Conservation (phyloP, 257 asterid species). For the Solanum stenotomum region DNA sequence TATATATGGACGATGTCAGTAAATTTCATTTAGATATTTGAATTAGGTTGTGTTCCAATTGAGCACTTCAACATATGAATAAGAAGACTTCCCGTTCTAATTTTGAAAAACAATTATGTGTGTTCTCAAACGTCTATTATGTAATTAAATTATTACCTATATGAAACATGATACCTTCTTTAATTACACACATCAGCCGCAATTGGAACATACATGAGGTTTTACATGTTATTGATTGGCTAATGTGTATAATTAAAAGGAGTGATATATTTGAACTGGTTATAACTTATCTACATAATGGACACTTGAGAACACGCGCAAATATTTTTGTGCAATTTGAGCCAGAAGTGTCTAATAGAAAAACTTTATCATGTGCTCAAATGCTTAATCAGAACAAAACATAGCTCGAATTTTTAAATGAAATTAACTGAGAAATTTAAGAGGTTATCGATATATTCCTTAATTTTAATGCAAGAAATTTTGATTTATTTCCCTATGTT, state of each 20-base stretch:
- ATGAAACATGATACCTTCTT: neutral
- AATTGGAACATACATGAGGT: neutral
- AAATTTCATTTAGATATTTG: neutral
- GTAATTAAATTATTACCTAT: no score
- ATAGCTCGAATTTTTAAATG: neutral
- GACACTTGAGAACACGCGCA: neutral
- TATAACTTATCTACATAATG: neutral
- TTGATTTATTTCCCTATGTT: neutral
- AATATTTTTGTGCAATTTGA: neutral
- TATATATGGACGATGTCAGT: neutral
- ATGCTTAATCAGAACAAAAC: neutral
- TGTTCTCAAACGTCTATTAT: neutral
- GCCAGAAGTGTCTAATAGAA: neutral
- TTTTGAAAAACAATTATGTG: no score
- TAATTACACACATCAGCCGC: neutral
- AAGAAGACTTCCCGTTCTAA: no score
- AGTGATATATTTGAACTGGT: neutral
- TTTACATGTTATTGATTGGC: neutral
- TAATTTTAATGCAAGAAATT: neutral
- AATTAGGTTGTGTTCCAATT: no score
- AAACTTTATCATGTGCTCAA: neutral
- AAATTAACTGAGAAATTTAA: neutral
- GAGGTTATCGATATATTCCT: neutral
- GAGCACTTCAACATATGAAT: neutral
- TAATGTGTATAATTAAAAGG: neutral